These are phyloP conservation scores for Fusarium illudens DNA, from an alignment of 2,329 filamentous ascomycete species.

Conservation along the genomic window DNA sequence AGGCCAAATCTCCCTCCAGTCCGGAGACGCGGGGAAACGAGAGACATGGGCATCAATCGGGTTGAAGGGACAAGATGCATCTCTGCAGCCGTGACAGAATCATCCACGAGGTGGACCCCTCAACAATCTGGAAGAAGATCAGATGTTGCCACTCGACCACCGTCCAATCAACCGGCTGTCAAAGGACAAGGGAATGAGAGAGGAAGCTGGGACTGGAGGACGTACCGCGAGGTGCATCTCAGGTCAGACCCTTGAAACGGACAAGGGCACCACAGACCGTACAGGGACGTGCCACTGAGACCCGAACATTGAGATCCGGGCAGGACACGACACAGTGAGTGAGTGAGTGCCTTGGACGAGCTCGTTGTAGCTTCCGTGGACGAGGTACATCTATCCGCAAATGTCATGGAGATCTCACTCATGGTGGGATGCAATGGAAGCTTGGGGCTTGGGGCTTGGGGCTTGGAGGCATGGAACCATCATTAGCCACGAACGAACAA, in stretches of 20 bases:
- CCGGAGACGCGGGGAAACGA: slow-evolving; percentile 16
- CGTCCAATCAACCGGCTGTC: slow-evolving; percentile 27
- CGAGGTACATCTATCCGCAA: slow-evolving; percentile 33
- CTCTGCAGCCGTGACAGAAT: slow-evolving; percentile 19
- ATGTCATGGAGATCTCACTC: slow-evolving; percentile 4
- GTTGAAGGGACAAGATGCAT: slow-evolving; percentile 26
- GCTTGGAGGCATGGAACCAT: slow-evolving; percentile 7
- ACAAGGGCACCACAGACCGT: slow-evolving; percentile 19
- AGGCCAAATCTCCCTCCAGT: slow-evolving; percentile 18
- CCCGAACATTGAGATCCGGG: slow-evolving; percentile 11
- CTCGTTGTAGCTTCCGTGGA: slow-evolving; percentile 2
- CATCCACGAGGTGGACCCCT: slow-evolving; percentile 33
- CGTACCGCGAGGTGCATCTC: slow-evolving; percentile 21
- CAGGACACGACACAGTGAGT: not conserved
- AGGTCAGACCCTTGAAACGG: slow-evolving; percentile 22
- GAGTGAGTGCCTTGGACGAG: not conserved
- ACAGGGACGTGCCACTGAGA: slow-evolving; percentile 10
- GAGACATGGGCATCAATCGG: slow-evolving; percentile 14
- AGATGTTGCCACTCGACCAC: slow-evolving; percentile 17
- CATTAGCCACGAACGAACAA: slow-evolving; percentile 11
- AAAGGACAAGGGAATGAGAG: slow-evolving; percentile 20
- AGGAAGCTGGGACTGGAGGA: slow-evolving; percentile 19
- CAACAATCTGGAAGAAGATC: slow-evolving; percentile 30
- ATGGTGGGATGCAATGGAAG: slow-evolving; percentile 12
- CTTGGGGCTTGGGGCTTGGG: not conserved